Evolutionary conservation across 2,329 filamentous ascomycete genomes (phyloP).

Genomic region (Chaetoscypha palmicola): DNA sequence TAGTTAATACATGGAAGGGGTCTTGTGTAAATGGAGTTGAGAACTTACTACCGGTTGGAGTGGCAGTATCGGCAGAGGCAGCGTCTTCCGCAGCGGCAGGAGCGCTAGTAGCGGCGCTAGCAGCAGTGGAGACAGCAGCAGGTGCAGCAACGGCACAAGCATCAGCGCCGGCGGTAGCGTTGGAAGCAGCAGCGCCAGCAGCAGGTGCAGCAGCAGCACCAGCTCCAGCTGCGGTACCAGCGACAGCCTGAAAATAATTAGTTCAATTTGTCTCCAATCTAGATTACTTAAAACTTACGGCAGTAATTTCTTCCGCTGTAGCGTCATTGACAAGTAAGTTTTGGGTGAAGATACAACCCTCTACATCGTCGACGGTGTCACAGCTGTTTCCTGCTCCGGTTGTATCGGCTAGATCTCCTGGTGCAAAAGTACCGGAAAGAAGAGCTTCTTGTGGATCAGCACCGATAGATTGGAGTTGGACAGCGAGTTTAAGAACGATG

Average conservation of each 20-base stretch:
- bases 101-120: slow-evolving; percentile 5
- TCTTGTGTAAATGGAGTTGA: background rate
- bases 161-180: slow-evolving; percentile 5
- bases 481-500: slow-evolving; percentile 51
- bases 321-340: slow-evolving; percentile 48
- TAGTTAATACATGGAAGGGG: slow-evolving; percentile 8
- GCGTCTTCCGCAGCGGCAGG: slow-evolving; percentile 21
- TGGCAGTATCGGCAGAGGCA: background rate
- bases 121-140: slow-evolving; percentile 12
- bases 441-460: slow-evolving; percentile 56
- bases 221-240: slow-evolving; percentile 23
- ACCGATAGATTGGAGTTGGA: slow-evolving; percentile 53
- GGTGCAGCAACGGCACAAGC: background rate
- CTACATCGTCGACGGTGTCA: slow-evolving; percentile 39
- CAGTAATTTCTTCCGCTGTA: slow-evolving; percentile 43
- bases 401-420: slow-evolving; percentile 45
- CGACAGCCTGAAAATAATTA: slow-evolving; percentile 36
- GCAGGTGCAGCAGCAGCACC: slow-evolving; percentile 14
- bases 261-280: background rate
- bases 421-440: slow-evolving; percentile 53
- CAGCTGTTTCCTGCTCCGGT: slow-evolving; percentile 45
- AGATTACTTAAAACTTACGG: slow-evolving; percentile 12
- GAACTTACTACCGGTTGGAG: slow-evolving; percentile 10
- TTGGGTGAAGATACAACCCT: slow-evolving; percentile 48
- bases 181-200: background rate